phyloP scores from a whole-genome alignment of 2,329 filamentous ascomycete genomes.

The Fusarium sp. region DNA sequence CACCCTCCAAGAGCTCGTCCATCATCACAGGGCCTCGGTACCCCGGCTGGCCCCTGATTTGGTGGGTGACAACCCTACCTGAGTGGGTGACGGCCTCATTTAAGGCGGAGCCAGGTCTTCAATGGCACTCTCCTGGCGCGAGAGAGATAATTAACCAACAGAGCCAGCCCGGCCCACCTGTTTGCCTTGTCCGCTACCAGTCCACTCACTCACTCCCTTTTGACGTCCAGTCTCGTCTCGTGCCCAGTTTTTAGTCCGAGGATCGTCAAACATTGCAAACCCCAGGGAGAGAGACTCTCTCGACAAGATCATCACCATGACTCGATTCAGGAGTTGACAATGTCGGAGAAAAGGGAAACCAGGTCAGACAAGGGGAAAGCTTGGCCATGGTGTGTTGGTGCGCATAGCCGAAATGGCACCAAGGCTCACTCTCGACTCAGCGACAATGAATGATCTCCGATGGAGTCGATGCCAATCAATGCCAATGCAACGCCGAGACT shows the following conservation, averaged over 20 bases:
- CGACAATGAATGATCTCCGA: conserved; percentile 2
- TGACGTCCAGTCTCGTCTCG: not conserved
- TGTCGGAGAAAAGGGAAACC: not conserved
- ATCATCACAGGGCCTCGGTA: conserved; percentile 3
- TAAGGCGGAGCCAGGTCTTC: not conserved
- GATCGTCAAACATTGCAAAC: not conserved
- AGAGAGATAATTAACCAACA: not conserved
- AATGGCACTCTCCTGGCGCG: conserved; percentile 1
- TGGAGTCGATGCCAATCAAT: not conserved
- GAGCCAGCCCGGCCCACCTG: not conserved
- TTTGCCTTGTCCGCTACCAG: not conserved
- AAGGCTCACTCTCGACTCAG: not conserved
- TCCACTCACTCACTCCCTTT: not conserved
- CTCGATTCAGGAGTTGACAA: not conserved
- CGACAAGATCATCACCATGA: not conserved
- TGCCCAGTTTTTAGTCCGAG: not conserved
- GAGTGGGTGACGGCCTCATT: conserved; percentile 1
- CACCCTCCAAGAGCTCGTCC: not conserved
- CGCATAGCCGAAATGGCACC: conserved; percentile 1
- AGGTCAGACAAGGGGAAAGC: not conserved
- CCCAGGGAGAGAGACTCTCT: not conserved
- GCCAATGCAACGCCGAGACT: not conserved
- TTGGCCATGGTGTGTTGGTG: not conserved
- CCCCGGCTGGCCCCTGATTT: conserved; percentile 6
- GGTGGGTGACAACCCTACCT: not conserved